Percentiles rank a stretch among this genome's conserved stretches.
phyloP scores from a whole-genome alignment of 1,284 basidiomycete genomes.

The Coniferiporia weirii region DNA sequence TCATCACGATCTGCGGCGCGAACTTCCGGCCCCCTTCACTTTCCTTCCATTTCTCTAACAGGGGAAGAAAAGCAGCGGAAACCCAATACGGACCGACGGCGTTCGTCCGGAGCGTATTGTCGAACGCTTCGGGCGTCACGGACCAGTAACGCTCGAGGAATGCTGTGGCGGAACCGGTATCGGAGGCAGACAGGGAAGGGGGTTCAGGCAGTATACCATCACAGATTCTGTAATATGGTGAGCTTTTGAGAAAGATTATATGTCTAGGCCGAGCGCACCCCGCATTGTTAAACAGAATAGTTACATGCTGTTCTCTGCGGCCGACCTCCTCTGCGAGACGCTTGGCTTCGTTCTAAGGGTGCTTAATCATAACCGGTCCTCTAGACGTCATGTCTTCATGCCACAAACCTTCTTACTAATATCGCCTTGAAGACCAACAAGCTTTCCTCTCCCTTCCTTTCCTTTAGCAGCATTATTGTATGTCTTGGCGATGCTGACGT shows the following conservation, averaged over 20 bases:
- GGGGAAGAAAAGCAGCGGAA: constrained; percentile 46
- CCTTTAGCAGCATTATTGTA: constrained; percentile 37
- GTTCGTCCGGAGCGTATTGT: constrained; percentile 36
- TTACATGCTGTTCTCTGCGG: constrained; percentile 36
- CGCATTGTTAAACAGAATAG: constrained; percentile 40
- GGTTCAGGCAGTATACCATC: constrained; percentile 14
- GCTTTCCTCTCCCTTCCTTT: constrained; percentile 30
- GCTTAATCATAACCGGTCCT: not conserved
- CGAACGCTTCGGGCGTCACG: constrained; percentile 37
- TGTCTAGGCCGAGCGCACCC: constrained; percentile 23
- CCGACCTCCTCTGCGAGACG: constrained; percentile 40
- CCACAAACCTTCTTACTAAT: constrained; percentile 37
- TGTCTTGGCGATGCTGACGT: constrained; percentile 29
- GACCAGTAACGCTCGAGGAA: constrained; percentile 37
- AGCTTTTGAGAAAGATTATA: not conserved
- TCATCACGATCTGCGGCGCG: constrained; percentile 47
- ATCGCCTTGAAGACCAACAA: constrained; percentile 41
- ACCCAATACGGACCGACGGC: constrained; percentile 46
- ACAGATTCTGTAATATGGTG: not conserved
- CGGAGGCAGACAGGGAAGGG: constrained; percentile 28
- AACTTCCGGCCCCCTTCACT: constrained; percentile 32
- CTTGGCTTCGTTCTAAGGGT: constrained; percentile 37
- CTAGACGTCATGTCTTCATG: not conserved
- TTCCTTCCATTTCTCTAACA: constrained; percentile 44
- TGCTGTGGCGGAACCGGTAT: constrained; percentile 32